Percentiles rank a stretch among this genome's conserved stretches.
These are phyloP conservation scores for Saccharomycopsis lassenensis DNA, from an alignment of 805 yeast species.

Conservation along the genomic window DNA sequence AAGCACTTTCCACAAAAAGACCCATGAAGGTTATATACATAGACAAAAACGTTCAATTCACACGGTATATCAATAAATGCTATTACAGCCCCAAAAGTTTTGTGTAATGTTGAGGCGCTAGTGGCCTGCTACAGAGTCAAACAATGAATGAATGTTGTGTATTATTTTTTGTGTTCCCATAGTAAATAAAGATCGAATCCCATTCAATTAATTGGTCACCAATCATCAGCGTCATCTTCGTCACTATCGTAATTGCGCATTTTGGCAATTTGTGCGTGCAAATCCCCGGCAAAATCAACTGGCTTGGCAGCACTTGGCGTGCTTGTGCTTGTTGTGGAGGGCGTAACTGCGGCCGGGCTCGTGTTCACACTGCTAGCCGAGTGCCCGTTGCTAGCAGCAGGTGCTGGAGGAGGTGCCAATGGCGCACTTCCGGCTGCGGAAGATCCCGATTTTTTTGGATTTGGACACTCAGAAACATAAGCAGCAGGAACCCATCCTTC, in stretches of 20 bases:
- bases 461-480: constrained; percentile 56
- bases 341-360: neutral
- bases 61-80: too few relatives aligned
- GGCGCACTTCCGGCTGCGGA: neutral
- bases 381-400: constrained; percentile 19
- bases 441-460: constrained; percentile 25
- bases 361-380: constrained; percentile 6
- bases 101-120: too few relatives aligned
- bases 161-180: too few relatives aligned
- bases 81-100: too few relatives aligned
- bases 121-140: too few relatives aligned
- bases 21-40: too few relatives aligned
- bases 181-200: neutral
- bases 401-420: constrained; percentile 20
- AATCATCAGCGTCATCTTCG: constrained; percentile 13
- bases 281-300: constrained; percentile 14
- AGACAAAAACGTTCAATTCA: too few relatives aligned
- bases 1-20: too few relatives aligned
- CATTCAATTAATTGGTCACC: constrained; percentile 1
- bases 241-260: constrained; percentile 18
- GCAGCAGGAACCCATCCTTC: constrained; percentile 98
- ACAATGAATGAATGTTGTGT: too few relatives aligned
- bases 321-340: constrained; percentile 6
- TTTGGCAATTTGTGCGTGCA: constrained; percentile 17
- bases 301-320: constrained; percentile 3